Conservation (phyloP, 306 rosid genomes). For the Acacia confusa region DNA sequence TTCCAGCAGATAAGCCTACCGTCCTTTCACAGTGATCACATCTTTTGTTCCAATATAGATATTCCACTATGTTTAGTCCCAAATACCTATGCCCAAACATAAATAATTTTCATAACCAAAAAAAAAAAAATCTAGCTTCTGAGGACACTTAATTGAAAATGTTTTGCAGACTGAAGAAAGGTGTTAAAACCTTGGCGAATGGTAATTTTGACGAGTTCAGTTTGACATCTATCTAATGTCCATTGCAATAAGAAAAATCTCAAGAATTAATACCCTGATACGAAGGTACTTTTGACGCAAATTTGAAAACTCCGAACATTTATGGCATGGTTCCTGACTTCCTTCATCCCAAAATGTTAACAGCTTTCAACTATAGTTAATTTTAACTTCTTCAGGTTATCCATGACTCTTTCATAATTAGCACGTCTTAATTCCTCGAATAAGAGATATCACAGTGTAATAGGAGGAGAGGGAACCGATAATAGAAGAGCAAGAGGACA, state of each 20-base stretch:
- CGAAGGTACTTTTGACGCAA: background rate
- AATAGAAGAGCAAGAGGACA: slow-evolving; percentile 16
- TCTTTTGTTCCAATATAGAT: slow-evolving; percentile 5
- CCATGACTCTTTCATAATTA: background rate
- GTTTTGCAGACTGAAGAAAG: background rate
- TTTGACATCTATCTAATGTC: background rate
- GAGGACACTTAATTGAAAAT: background rate
- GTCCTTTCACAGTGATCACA: slow-evolving; percentile 24
- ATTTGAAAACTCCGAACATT: slow-evolving; percentile 13
- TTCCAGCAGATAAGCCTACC: slow-evolving; percentile 14
- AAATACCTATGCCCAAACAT: slow-evolving; percentile 3
- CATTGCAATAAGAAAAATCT: background rate
- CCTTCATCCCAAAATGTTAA: slow-evolving; percentile 21
- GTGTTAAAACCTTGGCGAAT: background rate
- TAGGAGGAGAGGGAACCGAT: background rate
- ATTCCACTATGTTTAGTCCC: slow-evolving; percentile 11
- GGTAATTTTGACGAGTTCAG: background rate
- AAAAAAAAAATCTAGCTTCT: background rate
- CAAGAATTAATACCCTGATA: background rate
- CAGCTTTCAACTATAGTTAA: background rate
- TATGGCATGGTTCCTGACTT: background rate
- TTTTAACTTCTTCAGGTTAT: background rate
- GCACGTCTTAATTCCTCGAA: background rate
- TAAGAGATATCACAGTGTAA: background rate
- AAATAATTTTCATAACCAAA: background rate